A percentile compares a stretch with the other conserved stretches of the same genome.
These are phyloP conservation scores for Westerdykella aurantiaca DNA, from an alignment of 2,329 filamentous ascomycete genomes.

Conservation along the genomic window DNA sequence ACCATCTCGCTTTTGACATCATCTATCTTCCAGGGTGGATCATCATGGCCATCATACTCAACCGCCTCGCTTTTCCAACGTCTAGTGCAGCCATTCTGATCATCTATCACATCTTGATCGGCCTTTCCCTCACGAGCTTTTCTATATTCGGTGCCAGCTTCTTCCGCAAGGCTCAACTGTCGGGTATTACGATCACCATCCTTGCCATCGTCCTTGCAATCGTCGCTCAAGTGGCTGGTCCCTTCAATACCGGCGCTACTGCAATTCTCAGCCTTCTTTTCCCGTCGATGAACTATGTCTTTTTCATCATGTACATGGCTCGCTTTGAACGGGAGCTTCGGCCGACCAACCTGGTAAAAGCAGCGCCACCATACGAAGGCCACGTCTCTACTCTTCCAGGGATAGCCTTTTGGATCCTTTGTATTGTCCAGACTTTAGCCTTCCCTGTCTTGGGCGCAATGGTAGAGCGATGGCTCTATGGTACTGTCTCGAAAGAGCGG, in stretches of 20 bases:
- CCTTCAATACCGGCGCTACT: conserved; percentile 58
- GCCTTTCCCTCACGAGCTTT: conserved; percentile 71
- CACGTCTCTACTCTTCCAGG: conserved; percentile 60
- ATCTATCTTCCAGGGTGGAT: conserved; percentile 82
- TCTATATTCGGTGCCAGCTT: conserved; percentile 76
- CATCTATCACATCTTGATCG: conserved; percentile 66
- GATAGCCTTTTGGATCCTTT: conserved; percentile 70
- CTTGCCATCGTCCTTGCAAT: conserved; percentile 70
- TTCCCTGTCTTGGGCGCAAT: conserved; percentile 72
- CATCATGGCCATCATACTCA: conserved; percentile 64
- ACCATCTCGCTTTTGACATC: conserved; percentile 73
- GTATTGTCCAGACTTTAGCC: conserved; percentile 68
- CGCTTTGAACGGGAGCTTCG: conserved; percentile 63
- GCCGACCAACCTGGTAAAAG: conserved; percentile 56
- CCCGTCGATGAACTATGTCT: conserved; percentile 81
- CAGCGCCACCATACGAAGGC: conserved; percentile 48
- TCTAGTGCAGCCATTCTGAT: conserved; percentile 43
- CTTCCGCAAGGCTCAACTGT: conserved; percentile 82
- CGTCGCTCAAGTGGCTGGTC: conserved; percentile 67
- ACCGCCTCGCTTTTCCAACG: conserved; percentile 49
- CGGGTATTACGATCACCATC: conserved; percentile 73
- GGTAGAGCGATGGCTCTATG: conserved; percentile 69
- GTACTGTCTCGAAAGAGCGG: conserved; percentile 57
- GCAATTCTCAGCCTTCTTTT: conserved; percentile 70
- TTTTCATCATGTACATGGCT: conserved; percentile 71